A percentile compares a stretch with the other conserved stretches of the same genome.
phyloP scores from a whole-genome alignment of 768 basidiomycete genomes.

The Strobilomyces confusus region DNA sequence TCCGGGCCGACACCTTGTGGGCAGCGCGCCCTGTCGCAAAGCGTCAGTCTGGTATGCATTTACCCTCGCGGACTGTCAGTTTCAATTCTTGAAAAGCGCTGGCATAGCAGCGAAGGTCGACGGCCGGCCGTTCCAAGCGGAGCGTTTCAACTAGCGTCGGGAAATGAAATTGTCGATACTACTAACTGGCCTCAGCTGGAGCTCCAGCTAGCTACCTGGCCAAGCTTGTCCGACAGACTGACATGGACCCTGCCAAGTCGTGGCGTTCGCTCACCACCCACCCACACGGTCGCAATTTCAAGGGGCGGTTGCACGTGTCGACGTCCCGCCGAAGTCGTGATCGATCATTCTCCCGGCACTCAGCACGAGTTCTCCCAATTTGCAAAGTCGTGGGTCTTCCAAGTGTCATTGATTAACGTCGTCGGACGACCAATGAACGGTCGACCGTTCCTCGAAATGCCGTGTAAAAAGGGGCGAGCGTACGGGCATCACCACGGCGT shows the following conservation, averaged over 20 bases:
- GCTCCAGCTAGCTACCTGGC: background rate
- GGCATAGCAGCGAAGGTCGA: background rate
- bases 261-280: background rate
- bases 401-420: background rate
- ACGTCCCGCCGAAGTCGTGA: background rate
- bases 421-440: background rate
- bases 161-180: conserved; percentile 15
- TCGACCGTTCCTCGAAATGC: background rate
- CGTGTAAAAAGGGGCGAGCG: background rate
- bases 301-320: background rate
- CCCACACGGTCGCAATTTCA: background rate
- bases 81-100: background rate
- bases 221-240: background rate
- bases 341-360: conserved; percentile 2
- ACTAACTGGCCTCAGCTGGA: too few relatives aligned
- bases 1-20: background rate
- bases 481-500: background rate
- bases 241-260: background rate
- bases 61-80: background rate
- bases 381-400: background rate
- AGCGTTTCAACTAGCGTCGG: conserved; percentile 10
- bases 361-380: background rate
- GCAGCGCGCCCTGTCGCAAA: background rate
- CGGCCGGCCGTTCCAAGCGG: conserved; percentile 7
- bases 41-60: background rate